Evolutionary conservation across 352 stramenopile genomes (phyloP).

Genomic region (Globisporangium carolinianum): DNA sequence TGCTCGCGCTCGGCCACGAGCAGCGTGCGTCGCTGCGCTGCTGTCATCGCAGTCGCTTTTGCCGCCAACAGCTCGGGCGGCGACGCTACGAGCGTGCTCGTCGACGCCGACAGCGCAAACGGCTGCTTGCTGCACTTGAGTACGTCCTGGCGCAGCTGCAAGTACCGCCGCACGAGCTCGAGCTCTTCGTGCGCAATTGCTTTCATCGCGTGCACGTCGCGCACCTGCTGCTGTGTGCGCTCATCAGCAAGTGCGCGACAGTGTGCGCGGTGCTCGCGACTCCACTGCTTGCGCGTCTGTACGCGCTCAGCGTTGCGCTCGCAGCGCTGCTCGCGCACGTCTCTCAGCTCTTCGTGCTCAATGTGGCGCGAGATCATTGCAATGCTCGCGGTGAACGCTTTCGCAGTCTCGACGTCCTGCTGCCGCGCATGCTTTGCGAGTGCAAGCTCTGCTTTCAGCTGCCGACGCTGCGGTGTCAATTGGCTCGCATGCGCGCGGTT

Average conservation of each 20-base stretch:
- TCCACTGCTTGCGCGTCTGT: constrained; percentile 41
- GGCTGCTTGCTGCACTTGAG: constrained; percentile 37
- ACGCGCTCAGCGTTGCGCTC: constrained; percentile 38
- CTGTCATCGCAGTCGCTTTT: constrained; percentile 44
- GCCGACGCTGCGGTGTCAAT: constrained; percentile 18
- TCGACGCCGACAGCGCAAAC: constrained; percentile 57
- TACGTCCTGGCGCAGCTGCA: constrained; percentile 34
- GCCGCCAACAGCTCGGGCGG: constrained; percentile 62
- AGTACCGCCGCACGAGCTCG: constrained; percentile 32
- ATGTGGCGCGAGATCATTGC: constrained; percentile 74
- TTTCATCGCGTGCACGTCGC: constrained; percentile 57
- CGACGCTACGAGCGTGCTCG: constrained; percentile 58
- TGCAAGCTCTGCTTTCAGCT: constrained; percentile 23
- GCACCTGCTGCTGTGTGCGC: constrained; percentile 23
- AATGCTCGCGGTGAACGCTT: constrained; percentile 54
- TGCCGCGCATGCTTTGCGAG: constrained; percentile 22
- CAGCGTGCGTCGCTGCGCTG: constrained; percentile 30
- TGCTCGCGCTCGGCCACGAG: constrained; percentile 48
- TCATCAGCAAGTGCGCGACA: constrained; percentile 48
- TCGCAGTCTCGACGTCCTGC: constrained; percentile 43
- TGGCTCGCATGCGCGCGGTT: constrained; percentile 23
- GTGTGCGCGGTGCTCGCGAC: constrained; percentile 40
- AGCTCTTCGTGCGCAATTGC: constrained; percentile 42
- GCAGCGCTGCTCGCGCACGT: constrained; percentile 31
- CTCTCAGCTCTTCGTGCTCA: constrained; percentile 53